Conservation (phyloP, 1,284 basidiomycete species). For the Clitocybe nebularis region DNA sequence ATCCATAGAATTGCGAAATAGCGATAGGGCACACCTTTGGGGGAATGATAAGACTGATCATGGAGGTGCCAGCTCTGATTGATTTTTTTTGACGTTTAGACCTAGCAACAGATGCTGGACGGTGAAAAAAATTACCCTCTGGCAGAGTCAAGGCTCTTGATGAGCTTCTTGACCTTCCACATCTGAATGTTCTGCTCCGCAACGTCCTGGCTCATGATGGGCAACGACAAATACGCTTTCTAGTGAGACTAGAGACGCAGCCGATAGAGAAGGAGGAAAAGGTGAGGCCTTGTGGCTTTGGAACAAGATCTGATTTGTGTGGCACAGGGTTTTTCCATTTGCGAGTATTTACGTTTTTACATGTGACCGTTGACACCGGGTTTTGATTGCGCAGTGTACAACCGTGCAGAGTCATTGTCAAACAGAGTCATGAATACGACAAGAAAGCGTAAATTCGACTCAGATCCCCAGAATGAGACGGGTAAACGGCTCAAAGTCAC, state of each 20-base stretch:
- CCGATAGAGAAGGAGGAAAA: slow-evolving; percentile 15
- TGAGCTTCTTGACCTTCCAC: slow-evolving; percentile 99
- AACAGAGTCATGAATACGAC: slow-evolving; percentile 6
- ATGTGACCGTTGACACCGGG: slow-evolving; percentile 8
- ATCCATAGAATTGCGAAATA: slow-evolving; percentile 18
- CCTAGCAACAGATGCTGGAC: slow-evolving; percentile 2
- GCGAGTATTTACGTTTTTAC: slow-evolving; percentile 16
- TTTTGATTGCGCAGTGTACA: slow-evolving; percentile 15
- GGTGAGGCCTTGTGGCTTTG: slow-evolving; percentile 18
- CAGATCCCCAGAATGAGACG: slow-evolving; percentile 12
- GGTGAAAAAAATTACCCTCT: slow-evolving; percentile 62
- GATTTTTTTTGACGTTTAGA: slow-evolving; percentile 8
- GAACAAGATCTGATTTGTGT: slow-evolving; percentile 20
- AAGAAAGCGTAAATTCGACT: slow-evolving; percentile 36
- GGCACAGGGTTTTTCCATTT: slow-evolving; percentile 27
- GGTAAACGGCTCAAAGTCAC: slow-evolving; percentile 30
- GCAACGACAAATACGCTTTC: slow-evolving; percentile 30
- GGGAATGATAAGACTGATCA: slow-evolving; percentile 98
- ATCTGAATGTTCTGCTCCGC: slow-evolving; percentile 89
- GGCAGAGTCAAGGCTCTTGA: slow-evolving; percentile 90
- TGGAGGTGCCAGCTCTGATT: slow-evolving; percentile 89
- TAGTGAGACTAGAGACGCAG: slow-evolving; percentile 16
- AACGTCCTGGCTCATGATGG: slow-evolving; percentile 71
- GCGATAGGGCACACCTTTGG: slow-evolving; percentile 64
- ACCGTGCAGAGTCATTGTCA: slow-evolving; percentile 12